Evolutionary conservation across 1,284 basidiomycete genomes (phyloP), one percentile per base, ranked within the genome.

Genomic region (Erythrobasidium hasegawianum): DNA sequence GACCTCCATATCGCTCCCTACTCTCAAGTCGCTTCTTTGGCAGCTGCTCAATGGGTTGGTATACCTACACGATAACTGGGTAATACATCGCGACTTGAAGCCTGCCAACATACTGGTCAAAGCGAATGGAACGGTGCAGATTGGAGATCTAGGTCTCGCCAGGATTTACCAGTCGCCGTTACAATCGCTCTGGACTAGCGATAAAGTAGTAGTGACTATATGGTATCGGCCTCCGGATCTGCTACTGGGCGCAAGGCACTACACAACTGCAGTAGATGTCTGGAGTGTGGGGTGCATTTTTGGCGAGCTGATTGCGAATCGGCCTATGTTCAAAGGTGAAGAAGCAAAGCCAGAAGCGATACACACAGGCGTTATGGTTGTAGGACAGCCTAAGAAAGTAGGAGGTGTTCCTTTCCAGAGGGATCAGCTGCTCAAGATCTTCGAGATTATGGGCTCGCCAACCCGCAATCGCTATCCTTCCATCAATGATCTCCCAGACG

Each of bases 311-410:
- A 84, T 96, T 0, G 93, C 90, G 66, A 79, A 97, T 14, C 81
- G 95, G 9, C 96, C 96, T 0, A 97, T 99, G 72, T 99, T 98
- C 82, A 99, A 98, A 77, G 96, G 96, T 14, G 96, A 99, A 77
- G 96, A 98, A 78, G 95, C 94, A 5, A 97, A 97, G 77, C 80
- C 97, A 67, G 64, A 67, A 39, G 57, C 57, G 10, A 54, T 54
- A 4, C 43, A 50, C 1, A 24, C 45, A 3, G 64, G 33, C 13
- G 14, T 59, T 11, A 49, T 41, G 5, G 64, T 38, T 41, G n/a
- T 43, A 16, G 64, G 50, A 20, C 39, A 43, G n/a, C 38, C 64
- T 2, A 67, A 59, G 57, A 60, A 67, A 40, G 43, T 60, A 27
- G 69, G 72, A 18, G 72, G 74, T 18, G 86, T 96, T 0, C 94